These are phyloP conservation scores for Aspergillus sp. DNA, from an alignment of 2,329 filamentous ascomycete species.

Conservation along the genomic window DNA sequence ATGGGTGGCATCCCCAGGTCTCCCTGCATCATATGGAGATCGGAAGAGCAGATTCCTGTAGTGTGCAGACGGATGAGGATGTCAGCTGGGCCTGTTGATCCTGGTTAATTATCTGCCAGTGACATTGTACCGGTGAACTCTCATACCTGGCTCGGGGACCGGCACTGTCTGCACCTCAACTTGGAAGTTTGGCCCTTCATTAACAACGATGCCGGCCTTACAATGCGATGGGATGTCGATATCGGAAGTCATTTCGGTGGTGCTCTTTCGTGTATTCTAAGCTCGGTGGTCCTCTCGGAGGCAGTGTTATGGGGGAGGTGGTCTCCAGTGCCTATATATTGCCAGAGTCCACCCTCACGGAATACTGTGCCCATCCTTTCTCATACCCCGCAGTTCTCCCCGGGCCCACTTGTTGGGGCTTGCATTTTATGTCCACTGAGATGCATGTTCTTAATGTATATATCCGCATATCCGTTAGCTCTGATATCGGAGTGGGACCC, in stretches of 20 bases:
- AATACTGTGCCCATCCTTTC: too few relatives aligned
- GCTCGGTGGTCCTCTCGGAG: too few relatives aligned
- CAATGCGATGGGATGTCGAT: slow-evolving; percentile 45
- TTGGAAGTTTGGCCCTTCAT: slow-evolving; percentile 49
- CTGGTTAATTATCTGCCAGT: neutral
- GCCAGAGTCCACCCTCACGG: too few relatives aligned
- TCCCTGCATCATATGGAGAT: slow-evolving; percentile 57
- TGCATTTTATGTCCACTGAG: too few relatives aligned
- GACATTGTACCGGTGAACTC: neutral
- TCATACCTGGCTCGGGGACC: slow-evolving; percentile 48
- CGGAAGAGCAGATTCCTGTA: slow-evolving; percentile 58
- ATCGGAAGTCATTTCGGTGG: neutral
- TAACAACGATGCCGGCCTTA: slow-evolving; percentile 51
- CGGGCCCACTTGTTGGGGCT: too few relatives aligned
- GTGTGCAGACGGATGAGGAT: slow-evolving; percentile 56
- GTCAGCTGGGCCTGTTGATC: slow-evolving; percentile 48
- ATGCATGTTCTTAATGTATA: too few relatives aligned
- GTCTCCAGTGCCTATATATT: too few relatives aligned
- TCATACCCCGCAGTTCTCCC: too few relatives aligned
- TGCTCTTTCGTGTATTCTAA: neutral
- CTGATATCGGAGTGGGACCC: too few relatives aligned
- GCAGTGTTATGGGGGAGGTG: too few relatives aligned
- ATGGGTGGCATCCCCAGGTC: slow-evolving; percentile 52
- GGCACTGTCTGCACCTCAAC: slow-evolving; percentile 49
- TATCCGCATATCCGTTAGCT: too few relatives aligned